Percentiles rank a stretch among this genome's conserved stretches.
phyloP scores from a whole-genome alignment of 257 asterid genomes.

The Solanum pinnatisectum region DNA sequence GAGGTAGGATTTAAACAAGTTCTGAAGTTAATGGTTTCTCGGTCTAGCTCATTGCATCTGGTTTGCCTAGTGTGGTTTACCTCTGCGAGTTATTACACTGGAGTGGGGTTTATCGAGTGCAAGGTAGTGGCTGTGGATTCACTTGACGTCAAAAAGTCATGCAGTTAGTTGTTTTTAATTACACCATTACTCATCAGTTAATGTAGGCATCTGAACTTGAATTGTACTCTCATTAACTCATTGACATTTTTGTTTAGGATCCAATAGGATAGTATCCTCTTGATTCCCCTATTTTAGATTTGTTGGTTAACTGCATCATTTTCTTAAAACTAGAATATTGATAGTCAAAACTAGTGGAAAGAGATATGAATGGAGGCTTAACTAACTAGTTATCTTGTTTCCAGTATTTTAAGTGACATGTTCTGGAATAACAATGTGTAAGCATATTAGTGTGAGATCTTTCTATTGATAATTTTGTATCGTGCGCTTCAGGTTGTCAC shows the following conservation, averaged over 20 bases:
- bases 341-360: neutral
- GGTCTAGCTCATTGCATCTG: neutral
- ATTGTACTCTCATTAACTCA: neutral
- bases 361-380: neutral
- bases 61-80: neutral
- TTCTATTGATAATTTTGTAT: neutral
- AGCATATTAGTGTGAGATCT: neutral
- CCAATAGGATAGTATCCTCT: neutral
- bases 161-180: neutral
- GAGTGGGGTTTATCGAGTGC: neutral
- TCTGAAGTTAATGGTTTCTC: neutral
- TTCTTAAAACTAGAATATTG: neutral
- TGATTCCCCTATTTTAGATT: neutral
- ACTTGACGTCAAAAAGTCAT: neutral
- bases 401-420: neutral
- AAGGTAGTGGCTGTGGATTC: neutral
- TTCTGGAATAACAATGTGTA: neutral
- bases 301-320: neutral
- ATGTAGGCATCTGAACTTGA: neutral
- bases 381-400: neutral
- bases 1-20: neutral
- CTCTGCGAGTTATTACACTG: neutral
- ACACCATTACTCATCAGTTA: neutral
- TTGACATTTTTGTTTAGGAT: neutral
- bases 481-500: conserved; percentile 40